Conservation (phyloP, 768 basidiomycete genomes). For the Tulasnella sp. region DNA sequence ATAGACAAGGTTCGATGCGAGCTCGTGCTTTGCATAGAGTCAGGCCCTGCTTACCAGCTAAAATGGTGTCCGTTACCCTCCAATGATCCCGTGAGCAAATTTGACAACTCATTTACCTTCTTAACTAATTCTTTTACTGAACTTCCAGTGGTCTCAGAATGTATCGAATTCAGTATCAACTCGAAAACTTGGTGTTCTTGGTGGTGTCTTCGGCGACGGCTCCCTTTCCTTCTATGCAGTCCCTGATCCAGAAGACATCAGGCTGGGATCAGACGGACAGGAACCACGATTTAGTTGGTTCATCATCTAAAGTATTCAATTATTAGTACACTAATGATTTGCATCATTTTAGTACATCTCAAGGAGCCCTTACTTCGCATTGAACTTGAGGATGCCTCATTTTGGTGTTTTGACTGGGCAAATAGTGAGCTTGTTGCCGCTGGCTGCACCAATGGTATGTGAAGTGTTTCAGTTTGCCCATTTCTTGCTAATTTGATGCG, state of each 20-base stretch:
- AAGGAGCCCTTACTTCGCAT: constrained; percentile 57
- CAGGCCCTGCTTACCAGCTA: constrained; percentile 62
- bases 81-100: constrained; percentile 40
- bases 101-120: constrained; percentile 22
- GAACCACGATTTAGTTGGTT: constrained; percentile 18
- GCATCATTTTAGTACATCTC: constrained; percentile 35
- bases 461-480: not conserved
- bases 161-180: constrained; percentile 18
- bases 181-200: constrained; percentile 69
- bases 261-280: constrained; percentile 2
- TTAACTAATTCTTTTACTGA: not conserved
- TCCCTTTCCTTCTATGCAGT: constrained; percentile 64
- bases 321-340: not conserved
- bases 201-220: constrained; percentile 79
- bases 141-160: constrained; percentile 9
- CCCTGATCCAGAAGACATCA: constrained; percentile 57
- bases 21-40: constrained; percentile 73
- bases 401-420: constrained; percentile 79
- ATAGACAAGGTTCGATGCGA: constrained; percentile 55
- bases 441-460: constrained; percentile 71
- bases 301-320: constrained; percentile 7
- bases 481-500: not conserved
- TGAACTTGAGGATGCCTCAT: constrained; percentile 60
- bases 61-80: constrained; percentile 92
- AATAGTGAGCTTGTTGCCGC: constrained; percentile 72